Evolutionary conservation across 2,329 filamentous ascomycete genomes (phyloP).

Genomic region (Aureobasidium sp.): DNA sequence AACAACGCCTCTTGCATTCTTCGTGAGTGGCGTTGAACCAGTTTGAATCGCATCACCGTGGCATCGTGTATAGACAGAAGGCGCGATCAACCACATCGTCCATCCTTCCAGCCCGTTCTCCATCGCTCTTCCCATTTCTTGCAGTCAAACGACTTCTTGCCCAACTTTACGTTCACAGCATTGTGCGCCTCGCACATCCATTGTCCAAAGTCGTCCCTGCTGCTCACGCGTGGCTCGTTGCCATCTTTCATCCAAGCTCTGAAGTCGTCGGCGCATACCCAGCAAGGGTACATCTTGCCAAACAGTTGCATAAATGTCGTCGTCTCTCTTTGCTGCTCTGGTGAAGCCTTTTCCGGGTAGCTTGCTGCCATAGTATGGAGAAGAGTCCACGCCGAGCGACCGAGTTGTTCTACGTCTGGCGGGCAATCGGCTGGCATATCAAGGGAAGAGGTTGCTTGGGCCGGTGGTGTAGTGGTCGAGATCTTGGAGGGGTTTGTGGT

Average conservation of each 20-base stretch:
- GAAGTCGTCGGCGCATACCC: constrained; percentile 91
- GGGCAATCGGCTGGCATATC: constrained; percentile 15
- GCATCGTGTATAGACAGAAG: neutral
- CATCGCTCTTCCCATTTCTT: constrained; percentile 85
- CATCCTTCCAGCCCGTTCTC: constrained; percentile 78
- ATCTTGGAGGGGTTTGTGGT: constrained; percentile 20
- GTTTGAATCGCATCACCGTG: neutral
- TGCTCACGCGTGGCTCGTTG: constrained; percentile 55
- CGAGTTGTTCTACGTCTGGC: constrained; percentile 69
- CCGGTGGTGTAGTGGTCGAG: constrained; percentile 28
- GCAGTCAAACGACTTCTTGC: constrained; percentile 89
- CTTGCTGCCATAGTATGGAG: constrained; percentile 84
- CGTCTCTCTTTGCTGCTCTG: constrained; percentile 65
- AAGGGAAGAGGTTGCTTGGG: constrained; percentile 12
- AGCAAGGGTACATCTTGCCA: constrained; percentile 85
- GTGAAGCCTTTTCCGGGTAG: constrained; percentile 65
- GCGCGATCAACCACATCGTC: constrained; percentile 48
- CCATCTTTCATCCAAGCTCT: constrained; percentile 64
- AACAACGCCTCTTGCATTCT: neutral
- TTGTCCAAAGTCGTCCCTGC: constrained; percentile 60
- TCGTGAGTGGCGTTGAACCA: too few relatives aligned
- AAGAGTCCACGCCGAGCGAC: constrained; percentile 85
- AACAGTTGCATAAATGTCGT: constrained; percentile 71
- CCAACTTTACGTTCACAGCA: constrained; percentile 79
- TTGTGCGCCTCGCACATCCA: constrained; percentile 87